A percentile compares a stretch with the other conserved stretches of the same genome.
Evolutionary conservation across 257 asterid genomes (phyloP).

Genomic region (Scutellaria galericulata): DNA sequence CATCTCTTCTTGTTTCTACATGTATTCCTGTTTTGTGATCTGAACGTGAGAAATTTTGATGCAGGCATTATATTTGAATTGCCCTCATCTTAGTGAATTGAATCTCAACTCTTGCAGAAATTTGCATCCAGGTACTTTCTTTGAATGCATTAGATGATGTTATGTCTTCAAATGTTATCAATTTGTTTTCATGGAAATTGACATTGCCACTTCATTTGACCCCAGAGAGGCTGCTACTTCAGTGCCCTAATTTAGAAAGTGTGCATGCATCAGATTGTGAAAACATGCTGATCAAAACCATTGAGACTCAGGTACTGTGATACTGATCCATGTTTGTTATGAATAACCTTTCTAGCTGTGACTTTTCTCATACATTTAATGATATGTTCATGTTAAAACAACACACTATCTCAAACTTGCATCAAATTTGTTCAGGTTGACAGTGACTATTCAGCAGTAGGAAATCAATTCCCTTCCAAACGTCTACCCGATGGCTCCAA

Average conservation of each 20-base stretch:
- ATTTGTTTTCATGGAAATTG: constrained; percentile 12
- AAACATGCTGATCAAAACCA: constrained; percentile 64
- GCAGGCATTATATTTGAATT: constrained; percentile 89
- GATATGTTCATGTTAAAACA: neutral
- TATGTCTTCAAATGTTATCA: neutral
- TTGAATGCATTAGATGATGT: neutral
- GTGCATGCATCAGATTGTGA: constrained; percentile 86
- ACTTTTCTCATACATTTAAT: neutral
- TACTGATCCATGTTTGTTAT: constrained; percentile 13
- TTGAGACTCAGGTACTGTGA: constrained; percentile 74
- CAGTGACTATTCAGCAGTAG: constrained; percentile 41
- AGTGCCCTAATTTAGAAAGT: constrained; percentile 76
- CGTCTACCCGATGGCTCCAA: constrained; percentile 97
- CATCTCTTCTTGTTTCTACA: neutral
- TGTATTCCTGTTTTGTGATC: constrained; percentile 24
- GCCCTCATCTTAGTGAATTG: constrained; percentile 79
- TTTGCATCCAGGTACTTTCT: constrained; percentile 75
- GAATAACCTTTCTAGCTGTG: neutral
- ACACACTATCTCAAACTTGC: neutral
- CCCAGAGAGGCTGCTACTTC: constrained; percentile 83
- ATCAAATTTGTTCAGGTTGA: constrained; percentile 53
- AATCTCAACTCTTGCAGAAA: constrained; percentile 86
- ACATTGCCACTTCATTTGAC: constrained; percentile 25
- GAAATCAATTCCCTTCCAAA: constrained; percentile 54
- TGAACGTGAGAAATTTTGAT: constrained; percentile 31